Evolutionary conservation across 2,329 filamentous ascomycete species (phyloP).

Genomic region (Calonectria leucothoes): DNA sequence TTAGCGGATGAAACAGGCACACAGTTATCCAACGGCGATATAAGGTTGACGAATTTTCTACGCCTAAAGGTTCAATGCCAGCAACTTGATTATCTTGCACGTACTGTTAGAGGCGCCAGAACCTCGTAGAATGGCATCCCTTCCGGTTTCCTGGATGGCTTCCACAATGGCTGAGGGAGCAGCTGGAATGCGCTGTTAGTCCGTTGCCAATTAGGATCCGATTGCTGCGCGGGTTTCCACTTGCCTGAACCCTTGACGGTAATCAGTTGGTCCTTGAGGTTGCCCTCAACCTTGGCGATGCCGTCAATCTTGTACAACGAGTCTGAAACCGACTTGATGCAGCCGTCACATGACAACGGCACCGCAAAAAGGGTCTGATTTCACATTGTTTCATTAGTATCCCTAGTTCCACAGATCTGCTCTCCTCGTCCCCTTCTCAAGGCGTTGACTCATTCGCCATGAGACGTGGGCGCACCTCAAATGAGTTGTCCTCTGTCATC

Average conservation of each 20-base stretch:
- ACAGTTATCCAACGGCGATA: not conserved
- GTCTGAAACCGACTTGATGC: conserved; percentile 86
- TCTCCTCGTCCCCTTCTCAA: conserved; percentile 40
- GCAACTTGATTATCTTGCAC: conserved; percentile 48
- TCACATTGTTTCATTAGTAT: conserved; percentile 51
- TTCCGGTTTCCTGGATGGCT: conserved; percentile 88
- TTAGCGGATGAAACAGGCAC: conserved; percentile 19
- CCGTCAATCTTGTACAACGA: conserved; percentile 82
- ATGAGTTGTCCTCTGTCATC: conserved; percentile 59
- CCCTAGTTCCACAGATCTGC: conserved; percentile 26
- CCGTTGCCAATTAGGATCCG: conserved; percentile 11
- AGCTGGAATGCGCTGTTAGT: conserved; percentile 56
- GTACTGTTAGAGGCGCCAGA: conserved; percentile 86
- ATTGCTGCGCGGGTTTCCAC: conserved; percentile 28
- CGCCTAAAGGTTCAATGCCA: not conserved
- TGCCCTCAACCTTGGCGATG: conserved; percentile 84
- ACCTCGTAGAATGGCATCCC: conserved; percentile 93
- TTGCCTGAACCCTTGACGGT: conserved; percentile 85
- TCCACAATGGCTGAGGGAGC: conserved; percentile 90
- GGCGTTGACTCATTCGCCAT: conserved; percentile 34
- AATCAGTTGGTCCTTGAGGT: conserved; percentile 85
- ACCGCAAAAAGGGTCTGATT: conserved; percentile 91
- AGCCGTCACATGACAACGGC: conserved; percentile 89
- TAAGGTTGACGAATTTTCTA: not conserved
- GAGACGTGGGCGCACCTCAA: conserved; percentile 54